Percentiles rank a stretch among this genome's conserved stretches.
Evolutionary conservation across 2,329 filamentous ascomycete genomes (phyloP).

Genomic region (Paecilomyces formosus): DNA sequence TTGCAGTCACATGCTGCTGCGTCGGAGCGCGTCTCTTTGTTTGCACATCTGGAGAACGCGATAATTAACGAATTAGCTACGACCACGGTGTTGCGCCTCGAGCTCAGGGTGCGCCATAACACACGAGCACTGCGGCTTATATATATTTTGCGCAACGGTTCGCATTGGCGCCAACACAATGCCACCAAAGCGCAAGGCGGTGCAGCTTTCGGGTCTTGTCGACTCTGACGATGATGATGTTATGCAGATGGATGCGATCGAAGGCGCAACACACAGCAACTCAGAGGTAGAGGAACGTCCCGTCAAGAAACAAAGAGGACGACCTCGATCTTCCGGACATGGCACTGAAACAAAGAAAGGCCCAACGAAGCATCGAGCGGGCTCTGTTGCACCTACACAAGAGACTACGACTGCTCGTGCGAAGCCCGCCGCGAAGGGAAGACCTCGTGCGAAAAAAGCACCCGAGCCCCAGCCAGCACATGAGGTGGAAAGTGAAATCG

Average conservation of each 20-base stretch:
- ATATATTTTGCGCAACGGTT: neutral
- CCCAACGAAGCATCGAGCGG: conserved; percentile 21
- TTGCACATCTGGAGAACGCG: neutral
- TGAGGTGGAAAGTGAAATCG: conserved; percentile 15
- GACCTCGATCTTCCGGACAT: conserved; percentile 33
- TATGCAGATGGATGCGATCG: conserved; percentile 21
- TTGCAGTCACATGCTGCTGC: neutral
- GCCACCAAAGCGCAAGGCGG: conserved; percentile 33
- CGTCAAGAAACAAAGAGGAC: conserved; percentile 29
- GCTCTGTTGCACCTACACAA: no score
- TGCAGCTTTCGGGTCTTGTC: conserved; percentile 38
- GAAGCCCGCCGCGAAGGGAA: conserved; percentile 18
- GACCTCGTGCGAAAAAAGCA: conserved; percentile 21
- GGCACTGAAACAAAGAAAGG: conserved; percentile 34
- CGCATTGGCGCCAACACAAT: neutral
- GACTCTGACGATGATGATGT: conserved; percentile 41
- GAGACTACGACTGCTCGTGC: no score
- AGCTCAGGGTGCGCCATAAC: neutral
- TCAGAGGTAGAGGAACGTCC: conserved; percentile 26
- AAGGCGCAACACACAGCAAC: conserved; percentile 17
- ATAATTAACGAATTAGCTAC: neutral
- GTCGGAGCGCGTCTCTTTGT: conserved; percentile 1
- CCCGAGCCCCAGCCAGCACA: conserved; percentile 15
- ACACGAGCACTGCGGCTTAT: conserved; percentile 1
- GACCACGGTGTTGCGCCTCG: neutral